Evolutionary conservation across 2,329 filamentous ascomycete genomes (phyloP), one percentile per base, ranked within the genome.

Genomic region (Aspergillus eucalypticola): DNA sequence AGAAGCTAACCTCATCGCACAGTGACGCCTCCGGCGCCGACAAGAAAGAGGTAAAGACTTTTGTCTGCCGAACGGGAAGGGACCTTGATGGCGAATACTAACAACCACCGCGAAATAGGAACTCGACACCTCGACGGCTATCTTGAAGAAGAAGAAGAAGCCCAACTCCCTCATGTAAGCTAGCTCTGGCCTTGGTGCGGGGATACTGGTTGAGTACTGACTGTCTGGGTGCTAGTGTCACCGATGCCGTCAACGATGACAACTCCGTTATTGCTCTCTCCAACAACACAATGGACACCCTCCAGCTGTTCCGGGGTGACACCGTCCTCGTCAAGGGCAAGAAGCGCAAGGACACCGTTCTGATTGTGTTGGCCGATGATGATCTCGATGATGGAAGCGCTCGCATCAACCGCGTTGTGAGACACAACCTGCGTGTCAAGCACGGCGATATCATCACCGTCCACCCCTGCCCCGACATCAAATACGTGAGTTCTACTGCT

Each of bases 91-190:
- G 61, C 32, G 48, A 35, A 62, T 57, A 56, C 66, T 71, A 56
- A 72, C 61, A 13, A 44, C 38, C 48, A 60, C 65, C 48, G 35
- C 41, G 35, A 5, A 23, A 61, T 73, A 96, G 88, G 88, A 92
- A 72, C 91, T 97, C 78, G 95, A 96, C 76, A 92, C 89, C 64
- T 88, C 95, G 56, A 99, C 95, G 49, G 95, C 95, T 69, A 99
- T 99, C 72, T 87, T 99, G 74, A 98, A 97, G 85, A 98, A 98
- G 87, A 99, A 99, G 90, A 99, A 99, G 93, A 99, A 99, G 91
- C 93, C 93, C 72, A 99, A 99, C 82, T 96, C 94, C 75, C 82
- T 99, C 78, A 96, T 99, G 92, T 96, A 84, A 78, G 89, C 79
- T 48, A 32, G 15, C 39, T 42, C 50, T 46, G 25, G 17, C 41